Evolutionary conservation across 2,329 filamentous ascomycete genomes (phyloP).

Genomic region (Ceratocystiopsis brevicomis): DNA sequence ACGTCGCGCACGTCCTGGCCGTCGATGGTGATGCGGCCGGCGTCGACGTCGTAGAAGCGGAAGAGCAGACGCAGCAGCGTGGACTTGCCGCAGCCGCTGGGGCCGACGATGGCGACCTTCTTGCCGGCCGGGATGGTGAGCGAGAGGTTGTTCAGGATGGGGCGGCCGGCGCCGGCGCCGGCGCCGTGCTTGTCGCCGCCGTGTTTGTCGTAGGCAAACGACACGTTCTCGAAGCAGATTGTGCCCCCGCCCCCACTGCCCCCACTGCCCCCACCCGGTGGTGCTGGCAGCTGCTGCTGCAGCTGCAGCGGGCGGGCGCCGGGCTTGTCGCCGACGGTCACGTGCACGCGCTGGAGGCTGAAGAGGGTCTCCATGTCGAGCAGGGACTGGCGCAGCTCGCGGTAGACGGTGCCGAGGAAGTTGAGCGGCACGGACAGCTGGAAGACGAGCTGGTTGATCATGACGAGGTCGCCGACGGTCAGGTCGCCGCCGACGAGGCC

Average conservation of each 20-base stretch:
- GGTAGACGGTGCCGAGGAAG: slow-evolving; percentile 94
- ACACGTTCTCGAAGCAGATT: slow-evolving; percentile 87
- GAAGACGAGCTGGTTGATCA: slow-evolving; percentile 98
- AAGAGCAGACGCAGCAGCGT: slow-evolving; percentile 82
- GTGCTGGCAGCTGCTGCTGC: no score
- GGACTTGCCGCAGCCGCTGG: slow-evolving; percentile 89
- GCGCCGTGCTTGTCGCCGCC: no score
- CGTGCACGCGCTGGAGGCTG: slow-evolving; percentile 90
- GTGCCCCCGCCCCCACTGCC: no score
- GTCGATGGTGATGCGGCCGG: slow-evolving; percentile 74
- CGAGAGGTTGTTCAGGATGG: slow-evolving; percentile 67
- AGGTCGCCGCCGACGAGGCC: slow-evolving; percentile 66
- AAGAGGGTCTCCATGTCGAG: slow-evolving; percentile 98
- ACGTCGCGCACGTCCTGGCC: slow-evolving; percentile 81
- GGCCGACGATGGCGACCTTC: slow-evolving; percentile 89
- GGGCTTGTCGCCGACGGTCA: slow-evolving; percentile 60
- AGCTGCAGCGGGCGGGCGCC: slow-evolving; percentile 57
- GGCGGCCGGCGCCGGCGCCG: slow-evolving; percentile 71
- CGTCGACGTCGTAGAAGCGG: slow-evolving; percentile 80
- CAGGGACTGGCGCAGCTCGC: slow-evolving; percentile 82
- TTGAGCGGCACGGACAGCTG: slow-evolving; percentile 93
- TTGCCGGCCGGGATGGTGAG: slow-evolving; percentile 88
- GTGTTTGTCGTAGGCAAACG: slow-evolving; percentile 52
- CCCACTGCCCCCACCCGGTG: no score
- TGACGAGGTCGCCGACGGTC: slow-evolving; percentile 89